phyloP scores from a whole-genome alignment of 306 rosid species.

The Ammopiptanthus mongolicus region DNA sequence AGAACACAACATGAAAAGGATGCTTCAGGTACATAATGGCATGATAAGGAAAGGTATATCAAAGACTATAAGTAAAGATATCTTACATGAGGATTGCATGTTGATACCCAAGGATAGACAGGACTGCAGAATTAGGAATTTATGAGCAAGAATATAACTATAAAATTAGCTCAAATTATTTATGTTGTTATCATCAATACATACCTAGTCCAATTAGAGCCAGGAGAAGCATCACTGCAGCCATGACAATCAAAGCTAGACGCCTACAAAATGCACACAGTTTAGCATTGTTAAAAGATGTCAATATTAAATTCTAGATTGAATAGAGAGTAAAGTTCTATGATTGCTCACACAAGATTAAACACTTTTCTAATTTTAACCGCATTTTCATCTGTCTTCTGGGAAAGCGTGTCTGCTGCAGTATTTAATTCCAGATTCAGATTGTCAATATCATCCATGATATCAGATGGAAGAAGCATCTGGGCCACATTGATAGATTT shows the following conservation, averaged over 20 bases:
- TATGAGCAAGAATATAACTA: neutral
- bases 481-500: conserved; percentile 73
- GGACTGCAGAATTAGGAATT: conserved; percentile 50
- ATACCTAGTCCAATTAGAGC: conserved; percentile 72
- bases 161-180: neutral
- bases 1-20: neutral
- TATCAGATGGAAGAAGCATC: conserved; percentile 71
- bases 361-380: conserved; percentile 50
- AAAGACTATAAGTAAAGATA: neutral
- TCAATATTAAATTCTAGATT: neutral
- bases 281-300: conserved; percentile 1
- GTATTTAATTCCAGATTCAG: conserved; percentile 57
- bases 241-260: conserved; percentile 60
- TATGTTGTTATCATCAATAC: conserved; percentile 23
- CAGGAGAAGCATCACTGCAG: conserved; percentile 69
- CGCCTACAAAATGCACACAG: conserved; percentile 41
- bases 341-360: conserved; percentile 52
- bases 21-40: neutral
- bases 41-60: neutral
- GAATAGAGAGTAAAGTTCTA: conserved; percentile 7
- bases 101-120: conserved; percentile 62
- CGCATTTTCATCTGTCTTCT: conserved; percentile 58
- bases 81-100: conserved; percentile 81
- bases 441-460: conserved; percentile 68
- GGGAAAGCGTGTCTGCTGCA: conserved; percentile 59